phyloP scores from a whole-genome alignment of 2,329 filamentous ascomycete species.

The Elsinoe necatrix region DNA sequence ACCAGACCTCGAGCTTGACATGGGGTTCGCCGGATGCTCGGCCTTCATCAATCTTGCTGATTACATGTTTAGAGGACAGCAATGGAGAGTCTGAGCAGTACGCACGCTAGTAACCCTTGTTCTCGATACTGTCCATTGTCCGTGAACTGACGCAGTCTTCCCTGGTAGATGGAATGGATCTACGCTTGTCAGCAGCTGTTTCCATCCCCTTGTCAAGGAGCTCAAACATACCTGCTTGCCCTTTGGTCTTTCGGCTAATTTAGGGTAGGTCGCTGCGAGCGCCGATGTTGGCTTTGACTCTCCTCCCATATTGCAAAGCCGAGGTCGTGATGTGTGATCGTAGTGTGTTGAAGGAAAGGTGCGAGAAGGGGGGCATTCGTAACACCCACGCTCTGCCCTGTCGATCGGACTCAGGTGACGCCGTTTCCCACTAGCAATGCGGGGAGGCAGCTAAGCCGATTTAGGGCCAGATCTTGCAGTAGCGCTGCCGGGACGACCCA shows the following conservation, averaged over 20 bases:
- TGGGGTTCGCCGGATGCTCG: constrained; percentile 59
- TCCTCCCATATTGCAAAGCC: constrained; percentile 29
- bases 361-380: background rate
- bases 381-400: background rate
- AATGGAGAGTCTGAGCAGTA: constrained; percentile 16
- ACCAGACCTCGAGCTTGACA: constrained; percentile 79
- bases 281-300: constrained; percentile 26
- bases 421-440: background rate
- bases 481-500: background rate
- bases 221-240: constrained; percentile 51
- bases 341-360: background rate
- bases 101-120: constrained; percentile 47
- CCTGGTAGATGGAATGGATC: constrained; percentile 77
- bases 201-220: background rate
- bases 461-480: background rate
- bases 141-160: constrained; percentile 75
- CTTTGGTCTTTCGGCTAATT: constrained; percentile 44
- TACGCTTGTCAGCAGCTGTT: constrained; percentile 17
- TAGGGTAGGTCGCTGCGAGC: constrained; percentile 38
- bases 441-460: background rate
- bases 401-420: constrained; percentile 2
- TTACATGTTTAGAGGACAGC: constrained; percentile 1
- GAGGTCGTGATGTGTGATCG: too few species aligned
- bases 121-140: constrained; percentile 54
- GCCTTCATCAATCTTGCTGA: constrained; percentile 64